phyloP scores from a whole-genome alignment of 371 early-diverging fungal genomes.

The Basidiobolus meristosporus region DNA sequence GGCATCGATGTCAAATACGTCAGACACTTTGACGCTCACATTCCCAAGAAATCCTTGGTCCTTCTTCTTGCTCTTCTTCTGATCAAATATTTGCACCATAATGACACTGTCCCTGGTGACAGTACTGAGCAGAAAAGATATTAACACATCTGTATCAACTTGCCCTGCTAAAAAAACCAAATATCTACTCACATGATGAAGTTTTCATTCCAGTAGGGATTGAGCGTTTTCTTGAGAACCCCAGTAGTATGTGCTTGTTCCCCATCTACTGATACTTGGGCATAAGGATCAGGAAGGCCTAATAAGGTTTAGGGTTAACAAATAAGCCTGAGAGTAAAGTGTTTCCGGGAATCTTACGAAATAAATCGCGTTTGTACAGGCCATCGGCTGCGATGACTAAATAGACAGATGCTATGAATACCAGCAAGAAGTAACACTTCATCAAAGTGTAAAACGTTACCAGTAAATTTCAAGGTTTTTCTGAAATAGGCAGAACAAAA shows the following conservation, averaged over 20 bases:
- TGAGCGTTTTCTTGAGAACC: conserved; percentile 51
- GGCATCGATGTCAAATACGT: conserved; percentile 50
- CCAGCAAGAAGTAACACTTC: too few relatives aligned
- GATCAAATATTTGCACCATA: conserved; percentile 90
- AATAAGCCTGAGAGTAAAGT: neutral
- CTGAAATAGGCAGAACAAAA: too few relatives aligned
- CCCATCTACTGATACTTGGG: conserved; percentile 78
- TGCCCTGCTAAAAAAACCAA: neutral
- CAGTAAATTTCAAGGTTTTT: too few relatives aligned
- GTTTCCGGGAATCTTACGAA: conserved; percentile 32
- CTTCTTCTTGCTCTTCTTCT: conserved; percentile 84
- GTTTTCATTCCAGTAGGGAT: conserved; percentile 70
- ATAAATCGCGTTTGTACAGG: conserved; percentile 75
- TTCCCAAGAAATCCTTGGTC: conserved; percentile 91
- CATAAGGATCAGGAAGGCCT: conserved; percentile 66
- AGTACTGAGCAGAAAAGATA: conserved; percentile 16
- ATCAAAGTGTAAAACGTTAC: too few relatives aligned
- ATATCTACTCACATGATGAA: conserved; percentile 31
- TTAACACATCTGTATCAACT: neutral
- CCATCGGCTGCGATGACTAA: conserved; percentile 84
- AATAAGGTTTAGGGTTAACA: conserved; percentile 1
- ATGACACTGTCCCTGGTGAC: conserved; percentile 59
- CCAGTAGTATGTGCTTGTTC: conserved; percentile 65
- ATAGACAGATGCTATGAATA: neutral
- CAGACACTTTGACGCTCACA: conserved; percentile 63